Evolutionary conservation across 495 filamentous ascomycete species (phyloP).

Genomic region (Hyaloscypha variabilis): DNA sequence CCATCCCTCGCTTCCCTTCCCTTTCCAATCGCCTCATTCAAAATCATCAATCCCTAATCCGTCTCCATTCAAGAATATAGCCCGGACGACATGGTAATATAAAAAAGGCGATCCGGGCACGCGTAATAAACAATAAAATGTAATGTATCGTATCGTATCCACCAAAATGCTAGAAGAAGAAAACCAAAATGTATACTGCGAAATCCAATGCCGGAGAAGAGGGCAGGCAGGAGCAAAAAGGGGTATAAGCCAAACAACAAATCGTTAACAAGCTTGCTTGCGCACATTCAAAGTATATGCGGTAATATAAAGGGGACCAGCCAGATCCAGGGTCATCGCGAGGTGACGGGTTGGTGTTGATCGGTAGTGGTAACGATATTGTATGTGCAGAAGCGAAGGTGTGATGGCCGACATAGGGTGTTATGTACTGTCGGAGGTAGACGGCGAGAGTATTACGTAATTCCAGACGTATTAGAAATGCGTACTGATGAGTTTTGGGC

Average conservation of each 20-base stretch:
- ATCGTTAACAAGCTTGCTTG: neutral
- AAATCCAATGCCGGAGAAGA: neutral
- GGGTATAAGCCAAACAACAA: neutral
- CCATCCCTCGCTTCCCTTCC: too few species aligned
- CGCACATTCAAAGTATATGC: neutral
- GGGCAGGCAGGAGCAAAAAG: neutral
- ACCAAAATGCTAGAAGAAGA: too few species aligned
- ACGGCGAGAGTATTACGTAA: conserved; percentile 31
- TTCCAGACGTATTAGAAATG: conserved; percentile 34
- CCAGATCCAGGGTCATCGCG: neutral
- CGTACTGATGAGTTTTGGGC: conserved; percentile 1
- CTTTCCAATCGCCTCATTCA: too few species aligned
- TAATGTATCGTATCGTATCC: too few species aligned
- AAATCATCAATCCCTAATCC: too few species aligned
- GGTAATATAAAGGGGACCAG: neutral
- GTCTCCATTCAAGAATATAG: too few species aligned
- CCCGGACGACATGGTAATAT: too few species aligned
- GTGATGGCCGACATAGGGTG: neutral
- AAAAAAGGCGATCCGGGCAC: too few species aligned
- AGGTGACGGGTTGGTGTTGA: neutral
- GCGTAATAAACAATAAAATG: too few species aligned
- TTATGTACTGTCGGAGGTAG: too few species aligned
- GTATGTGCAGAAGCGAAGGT: neutral
- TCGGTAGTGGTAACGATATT: neutral
- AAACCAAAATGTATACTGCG: too few species aligned